Base-by-base conservation (phyloP, 768 basidiomycete genomes). In the Pulveroboletus sp. region DNA sequence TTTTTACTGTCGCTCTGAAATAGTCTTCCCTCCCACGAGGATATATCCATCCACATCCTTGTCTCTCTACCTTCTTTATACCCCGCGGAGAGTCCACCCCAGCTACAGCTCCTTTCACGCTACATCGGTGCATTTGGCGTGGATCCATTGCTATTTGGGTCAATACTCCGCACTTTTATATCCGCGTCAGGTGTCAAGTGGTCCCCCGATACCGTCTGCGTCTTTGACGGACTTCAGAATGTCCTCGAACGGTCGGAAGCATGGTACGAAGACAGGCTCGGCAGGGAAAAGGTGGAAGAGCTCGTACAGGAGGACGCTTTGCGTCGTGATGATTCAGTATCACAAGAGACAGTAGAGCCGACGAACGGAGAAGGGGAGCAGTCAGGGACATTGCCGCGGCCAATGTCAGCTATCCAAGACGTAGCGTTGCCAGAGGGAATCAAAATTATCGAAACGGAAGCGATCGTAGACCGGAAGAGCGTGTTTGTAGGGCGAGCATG, bases 401-500 rank as follows among this genome's bases (percentile, higher is more conserved):
- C 37, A 14, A 23, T 11, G 6, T 32, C 53, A 6, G 54, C 55
- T 22, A 26, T 37, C 24, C 41, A 58, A 31, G 47, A 64, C 27
- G 23, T 50, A 3, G 54, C 59, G 7, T 64, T 85, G 16, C 86
- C 86, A 0, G 74, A 76, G 17, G 86, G 80, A 1, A 70, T 91
- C n/a, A 67, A 79, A 40, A 77, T 97, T 12, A 69, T 79, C 49
- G 77, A 82, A 37, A 81, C 88, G 0, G 89, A 91, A 49, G 81
- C 94, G 1, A 91, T 97, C 47, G 71, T 78, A 8, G 94, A 95
- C 65, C 76, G 93, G 23, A 94, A 88, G 65, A 91, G 88, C 53
- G 75, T 76, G 1, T 96, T 97, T 59, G 74, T 95, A 8, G 93
- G 93, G 9, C 79, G 92, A 19, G 91, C 92, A 1, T 91, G 90